Evolutionary conservation across 805 yeast species (phyloP), one percentile per base, ranked within the genome.

Genomic region (Barnettozyma wickerhamii): DNA sequence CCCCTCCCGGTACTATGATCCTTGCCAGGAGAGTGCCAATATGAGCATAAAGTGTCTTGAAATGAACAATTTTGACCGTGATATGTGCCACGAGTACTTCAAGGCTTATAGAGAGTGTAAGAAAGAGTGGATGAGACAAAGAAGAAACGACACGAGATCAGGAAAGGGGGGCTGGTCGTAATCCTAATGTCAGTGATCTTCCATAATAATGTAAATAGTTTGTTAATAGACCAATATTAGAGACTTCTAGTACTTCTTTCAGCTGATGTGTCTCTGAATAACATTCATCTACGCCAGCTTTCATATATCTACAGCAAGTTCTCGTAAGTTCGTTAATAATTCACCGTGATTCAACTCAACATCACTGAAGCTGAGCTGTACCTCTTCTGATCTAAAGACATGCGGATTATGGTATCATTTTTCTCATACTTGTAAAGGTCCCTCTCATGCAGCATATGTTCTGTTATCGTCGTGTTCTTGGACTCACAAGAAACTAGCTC

Each of bases 21-120:
- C 99, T 0, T 91, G 99, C 62, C 84, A 81, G 35, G 93, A 89
- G 55, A 81, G 93, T 28, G 74, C 96, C 9, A 81, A 79, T 58
- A 91, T 95, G 79, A 85, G 95, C 33, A 68, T 89, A 49, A 76
- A 75, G 49, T 91, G 99, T 55, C 68, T 91, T 60, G 91, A 87
- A 52, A 62, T 84, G 37, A 86, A 90, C 56, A 72, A 81, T 51
- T 81, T 76, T 68, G 87, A 77, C 68, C 76, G 71, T 68, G 79
- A 69, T 39, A 72, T 62, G 64, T 88, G 82, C 68, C 77, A 65
- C 60, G 95, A 84, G 44, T 91, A 86, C 57, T 93, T 91, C 60
- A 88, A 82, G 53, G 96, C 97, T 0, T 91, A 91, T 59, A 71
- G 91, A 45, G 99, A 91, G 55, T 91, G 99, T 64, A 84, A 84